Conservation (phyloP, 2,329 filamentous ascomycete species). For the Xylaria polymorpha region DNA sequence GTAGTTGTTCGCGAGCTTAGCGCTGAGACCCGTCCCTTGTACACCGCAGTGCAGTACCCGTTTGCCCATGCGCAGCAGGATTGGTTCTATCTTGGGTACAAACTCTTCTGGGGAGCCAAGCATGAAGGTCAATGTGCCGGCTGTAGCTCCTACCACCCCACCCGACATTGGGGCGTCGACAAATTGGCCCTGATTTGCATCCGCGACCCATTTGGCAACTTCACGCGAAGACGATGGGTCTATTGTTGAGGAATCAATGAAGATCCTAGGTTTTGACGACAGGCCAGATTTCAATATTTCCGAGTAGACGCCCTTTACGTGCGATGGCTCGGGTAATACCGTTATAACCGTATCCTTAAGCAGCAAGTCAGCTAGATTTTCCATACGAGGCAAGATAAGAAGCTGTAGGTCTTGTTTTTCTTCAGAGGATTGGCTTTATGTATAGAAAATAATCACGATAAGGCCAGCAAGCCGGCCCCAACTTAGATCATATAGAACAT, state of each 20-base stretch:
- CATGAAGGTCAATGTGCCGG: slow-evolving; percentile 95
- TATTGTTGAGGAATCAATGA: slow-evolving; percentile 97
- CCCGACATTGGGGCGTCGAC: slow-evolving; percentile 98
- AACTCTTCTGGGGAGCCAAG: slow-evolving; percentile 75
- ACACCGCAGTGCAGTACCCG: slow-evolving; percentile 86
- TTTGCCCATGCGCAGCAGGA: slow-evolving; percentile 85
- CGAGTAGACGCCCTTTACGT: slow-evolving; percentile 85
- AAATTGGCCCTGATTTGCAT: slow-evolving; percentile 77
- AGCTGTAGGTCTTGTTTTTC: slow-evolving; percentile 35
- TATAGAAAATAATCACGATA: slow-evolving; percentile 69
- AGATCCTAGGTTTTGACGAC: slow-evolving; percentile 73
- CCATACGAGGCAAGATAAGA: neutral
- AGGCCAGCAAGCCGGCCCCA: slow-evolving; percentile 67
- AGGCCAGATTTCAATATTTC: slow-evolving; percentile 73
- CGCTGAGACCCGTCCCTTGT: slow-evolving; percentile 87
- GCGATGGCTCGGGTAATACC: slow-evolving; percentile 86
- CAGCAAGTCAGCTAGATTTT: slow-evolving; percentile 35
- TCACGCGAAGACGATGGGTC: slow-evolving; percentile 85
- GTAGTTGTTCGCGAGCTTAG: slow-evolving; percentile 98
- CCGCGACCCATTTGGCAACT: slow-evolving; percentile 75
- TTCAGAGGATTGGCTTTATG: slow-evolving; percentile 82
- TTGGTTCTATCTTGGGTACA: slow-evolving; percentile 72
- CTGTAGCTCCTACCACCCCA: slow-evolving; percentile 89
- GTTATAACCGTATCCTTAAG: slow-evolving; percentile 85
- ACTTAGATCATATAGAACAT: slow-evolving; percentile 76